Conservation (phyloP, 257 asterid genomes). For the Nemophila menziesii region DNA sequence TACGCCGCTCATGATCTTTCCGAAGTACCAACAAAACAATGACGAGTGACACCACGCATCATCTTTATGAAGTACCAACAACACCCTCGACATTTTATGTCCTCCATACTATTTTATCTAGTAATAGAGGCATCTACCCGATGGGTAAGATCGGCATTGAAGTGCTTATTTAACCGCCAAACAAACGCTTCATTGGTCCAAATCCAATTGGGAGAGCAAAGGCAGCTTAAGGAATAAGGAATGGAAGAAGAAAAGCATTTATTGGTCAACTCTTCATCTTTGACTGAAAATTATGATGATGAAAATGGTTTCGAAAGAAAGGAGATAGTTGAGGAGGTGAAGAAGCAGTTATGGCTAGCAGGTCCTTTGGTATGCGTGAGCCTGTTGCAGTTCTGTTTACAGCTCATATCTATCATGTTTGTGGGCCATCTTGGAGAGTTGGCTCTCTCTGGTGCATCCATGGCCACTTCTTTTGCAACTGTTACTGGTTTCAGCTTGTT, state of each 20-base stretch:
- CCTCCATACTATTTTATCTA: too few species aligned
- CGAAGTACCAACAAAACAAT: too few species aligned
- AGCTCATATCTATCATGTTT: constrained; percentile 71
- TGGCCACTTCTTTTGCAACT: constrained; percentile 75
- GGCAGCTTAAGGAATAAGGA: not conserved
- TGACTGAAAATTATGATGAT: constrained; percentile 1
- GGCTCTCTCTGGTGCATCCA: constrained; percentile 64
- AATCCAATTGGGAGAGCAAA: not conserved
- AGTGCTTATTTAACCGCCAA: too few species aligned
- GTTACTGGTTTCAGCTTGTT: constrained; percentile 79
- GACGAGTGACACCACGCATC: too few species aligned
- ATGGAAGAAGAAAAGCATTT: not conserved
- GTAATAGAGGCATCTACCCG: too few species aligned
- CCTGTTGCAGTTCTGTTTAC: constrained; percentile 47
- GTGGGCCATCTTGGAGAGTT: constrained; percentile 81
- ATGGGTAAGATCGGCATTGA: too few species aligned
- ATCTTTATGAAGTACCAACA: too few species aligned
- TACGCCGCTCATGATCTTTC: too few species aligned
- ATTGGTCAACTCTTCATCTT: not conserved
- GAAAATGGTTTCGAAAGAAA: constrained; percentile 8
- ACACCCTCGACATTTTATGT: too few species aligned
- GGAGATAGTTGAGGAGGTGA: constrained; percentile 43
- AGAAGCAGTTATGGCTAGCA: constrained; percentile 65
- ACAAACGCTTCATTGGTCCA: too few species aligned
- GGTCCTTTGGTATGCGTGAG: constrained; percentile 58